A percentile compares a stretch with the other conserved stretches of the same genome.
Conservation (phyloP, 2,329 filamentous ascomycete genomes). For the Sphaceloma murrayae region DNA sequence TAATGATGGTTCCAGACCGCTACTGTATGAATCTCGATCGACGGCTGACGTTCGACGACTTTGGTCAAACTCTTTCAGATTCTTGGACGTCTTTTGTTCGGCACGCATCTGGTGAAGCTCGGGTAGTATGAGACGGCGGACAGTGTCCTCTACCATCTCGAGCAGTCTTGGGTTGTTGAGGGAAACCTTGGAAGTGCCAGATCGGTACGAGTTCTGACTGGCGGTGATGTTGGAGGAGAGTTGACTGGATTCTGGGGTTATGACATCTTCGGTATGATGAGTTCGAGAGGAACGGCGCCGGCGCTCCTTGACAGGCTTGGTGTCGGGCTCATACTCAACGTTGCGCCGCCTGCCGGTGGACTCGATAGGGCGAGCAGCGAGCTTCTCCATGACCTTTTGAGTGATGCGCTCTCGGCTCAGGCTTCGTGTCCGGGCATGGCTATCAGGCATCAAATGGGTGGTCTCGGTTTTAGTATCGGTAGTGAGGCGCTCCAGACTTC, state of each 20-base stretch:
- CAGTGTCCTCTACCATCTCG: conserved; percentile 82
- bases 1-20: conserved; percentile 42
- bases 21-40: conserved; percentile 44
- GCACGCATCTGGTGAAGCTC: conserved; percentile 87
- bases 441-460: conserved; percentile 46
- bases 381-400: conserved; percentile 59
- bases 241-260: conserved; percentile 52
- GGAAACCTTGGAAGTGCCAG: conserved; percentile 50
- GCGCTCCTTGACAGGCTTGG: conserved; percentile 25
- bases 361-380: conserved; percentile 38
- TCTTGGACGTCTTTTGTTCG: conserved; percentile 70
- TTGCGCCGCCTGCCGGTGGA: conserved; percentile 24
- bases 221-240: conserved; percentile 48
- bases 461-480: conserved; percentile 28
- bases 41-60: conserved; percentile 53
- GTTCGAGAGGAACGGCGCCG: conserved; percentile 36
- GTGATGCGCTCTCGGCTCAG: conserved; percentile 57
- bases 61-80: conserved; percentile 57
- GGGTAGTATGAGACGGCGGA: conserved; percentile 77
- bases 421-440: conserved; percentile 51
- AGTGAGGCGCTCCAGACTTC: conserved; percentile 34
- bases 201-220: conserved; percentile 50
- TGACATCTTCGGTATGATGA: conserved; percentile 42
- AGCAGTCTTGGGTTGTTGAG: conserved; percentile 88
- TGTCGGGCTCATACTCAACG: conserved; percentile 29